Percentiles rank a stretch among this genome's conserved stretches.
phyloP scores from a whole-genome alignment of 108 stramenopile species.

The Nitzschia inconspicua region DNA sequence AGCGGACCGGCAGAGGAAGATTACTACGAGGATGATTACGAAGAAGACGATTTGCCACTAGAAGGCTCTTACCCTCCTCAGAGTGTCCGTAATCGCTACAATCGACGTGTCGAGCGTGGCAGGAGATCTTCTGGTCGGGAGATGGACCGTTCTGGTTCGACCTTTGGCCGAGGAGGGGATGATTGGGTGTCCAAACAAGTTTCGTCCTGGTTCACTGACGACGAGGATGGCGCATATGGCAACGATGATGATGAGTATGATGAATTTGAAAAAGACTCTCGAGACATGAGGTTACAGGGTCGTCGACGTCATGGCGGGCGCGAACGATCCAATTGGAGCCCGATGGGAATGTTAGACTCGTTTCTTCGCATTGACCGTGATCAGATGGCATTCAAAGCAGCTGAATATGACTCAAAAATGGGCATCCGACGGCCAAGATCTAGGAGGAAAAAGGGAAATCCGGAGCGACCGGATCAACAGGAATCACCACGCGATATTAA shows the following conservation, averaged over 20 bases:
- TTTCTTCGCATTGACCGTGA: constrained; percentile 41
- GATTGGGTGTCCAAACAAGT: constrained; percentile 20
- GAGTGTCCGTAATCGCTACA: too few relatives aligned
- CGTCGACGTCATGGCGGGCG: constrained; percentile 15
- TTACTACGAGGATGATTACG: constrained; percentile 12
- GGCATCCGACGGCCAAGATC: constrained; percentile 10
- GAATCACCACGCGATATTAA: neutral
- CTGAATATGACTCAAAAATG: constrained; percentile 41
- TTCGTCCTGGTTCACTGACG: constrained; percentile 23
- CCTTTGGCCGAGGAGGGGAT: constrained; percentile 16
- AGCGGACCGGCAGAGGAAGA: neutral
- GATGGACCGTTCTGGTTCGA: too few relatives aligned
- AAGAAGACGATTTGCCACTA: constrained; percentile 5
- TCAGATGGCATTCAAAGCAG: constrained; percentile 29
- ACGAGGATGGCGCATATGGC: constrained; percentile 11
- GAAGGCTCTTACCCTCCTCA: too few relatives aligned
- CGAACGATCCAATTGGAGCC: constrained; percentile 24
- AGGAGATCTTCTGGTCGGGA: too few relatives aligned
- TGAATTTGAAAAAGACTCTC: too few relatives aligned
- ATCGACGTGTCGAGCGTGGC: too few relatives aligned
- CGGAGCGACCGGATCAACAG: constrained; percentile 1
- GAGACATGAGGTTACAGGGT: too few relatives aligned
- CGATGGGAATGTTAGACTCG: constrained; percentile 24
- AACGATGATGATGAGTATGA: constrained; percentile 17
- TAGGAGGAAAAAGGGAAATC: neutral